Base-by-base conservation (phyloP, 306 rosid species). In the Inga oerstediana region DNA sequence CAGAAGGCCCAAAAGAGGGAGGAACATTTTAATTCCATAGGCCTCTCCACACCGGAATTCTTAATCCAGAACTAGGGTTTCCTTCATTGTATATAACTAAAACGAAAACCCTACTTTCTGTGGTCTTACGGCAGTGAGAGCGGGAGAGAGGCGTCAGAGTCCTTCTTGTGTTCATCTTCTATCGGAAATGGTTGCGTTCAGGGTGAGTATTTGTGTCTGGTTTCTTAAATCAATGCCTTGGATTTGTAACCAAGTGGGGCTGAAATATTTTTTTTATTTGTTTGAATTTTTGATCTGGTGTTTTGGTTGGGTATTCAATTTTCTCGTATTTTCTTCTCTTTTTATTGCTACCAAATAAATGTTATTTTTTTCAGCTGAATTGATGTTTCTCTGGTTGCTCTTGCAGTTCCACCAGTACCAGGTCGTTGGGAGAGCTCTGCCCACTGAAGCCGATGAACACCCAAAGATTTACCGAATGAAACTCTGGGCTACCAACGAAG, bases 401-500 rank as follows among this genome's bases (percentile, higher is more conserved):
- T 66, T 84, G 88, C 91, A 92, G 98, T 92, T 87, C 30, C 98
- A 94, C 56, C 98, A 94, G 84, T 94, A 94, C 84, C 98, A 94
- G 85, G 98, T 94, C 0, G 98, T 94, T 39, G 98, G 98, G 22
- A 90, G 98, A 84, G 97, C 93, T 82, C 92, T 94, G 62, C 98
- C 98, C 3, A 82, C 97, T 10, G 97, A 91, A 39, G 2, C 93
- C 0, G 98, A 92, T 85, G 83, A 89, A 66, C 95, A 90, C 62
- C 98, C 98, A 0, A 94, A 92, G 91, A 94, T 94, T 64, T 94
- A 92, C 83, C 92, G 98, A 22, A 94, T 94, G 98, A 94, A 94
- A 86, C 94, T 94, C 16, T 94, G 98, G 98, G 97, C 97, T 12
- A 94, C 98, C 74, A 94, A 94, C 41, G 98, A 92, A 83, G 98